Conservation (phyloP, 2,329 filamentous ascomycete species). For the Curvularia sp. region DNA sequence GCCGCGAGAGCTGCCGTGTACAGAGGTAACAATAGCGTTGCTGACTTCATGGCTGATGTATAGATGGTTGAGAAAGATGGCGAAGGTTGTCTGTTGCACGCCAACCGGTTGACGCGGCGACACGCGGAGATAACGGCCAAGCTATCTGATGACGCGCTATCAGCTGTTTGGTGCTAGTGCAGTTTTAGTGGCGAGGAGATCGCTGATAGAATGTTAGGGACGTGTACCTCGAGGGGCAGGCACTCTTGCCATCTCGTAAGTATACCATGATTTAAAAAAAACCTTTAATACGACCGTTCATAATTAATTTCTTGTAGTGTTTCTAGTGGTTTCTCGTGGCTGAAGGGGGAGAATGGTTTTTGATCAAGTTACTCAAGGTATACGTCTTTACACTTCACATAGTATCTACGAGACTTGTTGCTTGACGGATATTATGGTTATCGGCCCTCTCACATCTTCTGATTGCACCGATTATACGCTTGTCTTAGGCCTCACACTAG, state of each 20-base stretch:
- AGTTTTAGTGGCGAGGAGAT: background rate
- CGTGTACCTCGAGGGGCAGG: background rate
- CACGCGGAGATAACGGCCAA: constrained; percentile 14
- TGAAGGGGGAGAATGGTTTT: background rate
- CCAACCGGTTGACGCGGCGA: constrained; percentile 19
- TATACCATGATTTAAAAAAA: background rate
- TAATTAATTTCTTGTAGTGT: too few relatives aligned
- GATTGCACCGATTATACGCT: too few relatives aligned
- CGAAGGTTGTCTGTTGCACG: constrained; percentile 17
- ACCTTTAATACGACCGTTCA: background rate
- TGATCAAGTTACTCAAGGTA: background rate
- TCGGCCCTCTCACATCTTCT: too few relatives aligned
- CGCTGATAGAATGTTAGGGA: background rate
- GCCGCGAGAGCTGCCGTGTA: constrained; percentile 40
- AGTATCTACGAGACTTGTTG: background rate
- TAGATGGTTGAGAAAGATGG: constrained; percentile 2
- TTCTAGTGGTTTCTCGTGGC: too few relatives aligned
- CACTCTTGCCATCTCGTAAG: background rate
- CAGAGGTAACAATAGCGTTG: constrained; percentile 44
- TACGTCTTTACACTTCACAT: background rate
- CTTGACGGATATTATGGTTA: background rate
- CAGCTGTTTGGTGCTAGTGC: constrained; percentile 11
- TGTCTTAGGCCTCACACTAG: too few relatives aligned
- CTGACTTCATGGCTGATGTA: constrained; percentile 43
- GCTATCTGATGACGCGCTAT: constrained; percentile 5